Base-by-base conservation (phyloP, 306 rosid species). In the Cicer bijugum region DNA sequence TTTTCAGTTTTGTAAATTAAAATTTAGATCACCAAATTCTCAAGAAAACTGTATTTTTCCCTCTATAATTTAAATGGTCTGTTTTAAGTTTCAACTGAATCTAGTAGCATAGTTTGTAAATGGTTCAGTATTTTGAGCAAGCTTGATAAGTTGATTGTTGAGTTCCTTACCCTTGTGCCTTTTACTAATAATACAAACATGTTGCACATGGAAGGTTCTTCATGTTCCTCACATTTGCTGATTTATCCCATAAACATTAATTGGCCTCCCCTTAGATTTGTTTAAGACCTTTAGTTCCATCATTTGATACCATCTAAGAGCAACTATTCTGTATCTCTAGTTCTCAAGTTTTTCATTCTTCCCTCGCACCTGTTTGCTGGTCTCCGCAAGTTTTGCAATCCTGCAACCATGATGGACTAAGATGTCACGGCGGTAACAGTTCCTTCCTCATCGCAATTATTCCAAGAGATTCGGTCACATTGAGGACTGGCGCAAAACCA, bases 1-100 rank as follows among this genome's bases (percentile, higher is more conserved):
- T 69, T 60, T 73, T 33, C 9, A 23, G 8, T 37, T 57, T 71
- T 20, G 44, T 16, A 14, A 19, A 44, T 61, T 19, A 20, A 35
- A 28, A 38, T 58, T 64, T 75, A 43, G 65, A 78, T 7, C 16
- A 39, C 9, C 10, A 20, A 47, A 23, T 37, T 45, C 35, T 55
- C 37, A 35, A 70, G 68, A 17, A 78, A 72, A 33, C 75, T 17
- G 5, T 55, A 66, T 55, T 72, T 33, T 33, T n/a, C 20, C 12
- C 35, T 14, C 4, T 40, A 64, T 50, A 3, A 4, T 28, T 28
- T 28, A 33, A 58, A 44, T 60, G 16, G 12, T 4, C 17, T 10
- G 5, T 72, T 75, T 20, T 15, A 23, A 52, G 33, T 59, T 40
- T 59, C 15, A 15, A 12, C 44, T 63, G 35, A 52, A 16, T 71